A percentile compares a stretch with the other conserved stretches of the same genome.
Conservation (phyloP, 2,329 filamentous ascomycete genomes). For the Cladosporium phlei region DNA sequence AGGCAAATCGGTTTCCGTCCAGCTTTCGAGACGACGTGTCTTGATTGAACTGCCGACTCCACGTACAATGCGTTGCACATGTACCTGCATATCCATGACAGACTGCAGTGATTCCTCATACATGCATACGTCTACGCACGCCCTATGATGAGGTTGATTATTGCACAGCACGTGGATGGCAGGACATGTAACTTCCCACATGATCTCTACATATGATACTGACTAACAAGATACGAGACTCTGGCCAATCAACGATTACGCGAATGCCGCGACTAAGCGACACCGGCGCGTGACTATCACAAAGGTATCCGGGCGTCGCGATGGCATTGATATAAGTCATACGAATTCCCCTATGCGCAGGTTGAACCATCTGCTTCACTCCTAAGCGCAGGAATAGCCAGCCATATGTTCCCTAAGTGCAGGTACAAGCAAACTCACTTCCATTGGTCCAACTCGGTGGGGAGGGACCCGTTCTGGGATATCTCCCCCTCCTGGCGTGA, state of each 20-base stretch:
- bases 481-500: conserved; percentile 2
- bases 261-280: conserved; percentile 12
- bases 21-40: no score
- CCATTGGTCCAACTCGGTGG: conserved; percentile 3
- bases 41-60: no score
- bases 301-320: conserved; percentile 4
- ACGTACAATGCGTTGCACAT: no score
- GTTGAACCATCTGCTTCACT: conserved; percentile 7
- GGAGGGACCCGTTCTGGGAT: conserved; percentile 7
- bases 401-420: conserved; percentile 9
- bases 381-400: conserved; percentile 15
- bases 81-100: no score
- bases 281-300: conserved; percentile 5
- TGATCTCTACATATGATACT: no score
- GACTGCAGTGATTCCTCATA: no score
- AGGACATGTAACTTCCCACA: no score
- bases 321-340: conserved; percentile 13
- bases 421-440: conserved; percentile 6
- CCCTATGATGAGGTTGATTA: no score
- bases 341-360: conserved; percentile 13
- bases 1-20: no score
- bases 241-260: conserved; percentile 11
- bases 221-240: no score
- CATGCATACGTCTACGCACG: no score
- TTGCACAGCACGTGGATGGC: no score